Percentiles rank a stretch among this genome's conserved stretches.
Conservation (phyloP, 192 early-diverging fungal species). For the Tieghemiomyces parasiticus region DNA sequence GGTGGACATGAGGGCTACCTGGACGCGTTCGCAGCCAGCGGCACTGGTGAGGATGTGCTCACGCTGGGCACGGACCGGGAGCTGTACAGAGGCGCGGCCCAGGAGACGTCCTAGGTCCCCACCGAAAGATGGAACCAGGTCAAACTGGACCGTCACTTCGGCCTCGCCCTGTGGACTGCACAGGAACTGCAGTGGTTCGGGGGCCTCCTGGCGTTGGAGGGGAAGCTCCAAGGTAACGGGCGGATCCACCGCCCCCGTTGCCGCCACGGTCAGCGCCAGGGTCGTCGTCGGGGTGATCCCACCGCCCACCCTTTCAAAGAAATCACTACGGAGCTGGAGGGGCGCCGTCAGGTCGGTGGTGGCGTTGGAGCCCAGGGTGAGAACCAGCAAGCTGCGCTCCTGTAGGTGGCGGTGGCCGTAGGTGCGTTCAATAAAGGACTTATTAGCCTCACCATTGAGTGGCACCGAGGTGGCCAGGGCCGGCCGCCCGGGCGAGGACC, state of each 20-base stretch:
- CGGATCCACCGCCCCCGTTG: not conserved
- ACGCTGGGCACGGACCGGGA: not conserved
- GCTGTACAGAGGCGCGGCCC: not conserved
- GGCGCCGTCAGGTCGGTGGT: conserved; percentile 18
- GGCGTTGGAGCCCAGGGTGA: conserved; percentile 50
- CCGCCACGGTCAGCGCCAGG: not conserved
- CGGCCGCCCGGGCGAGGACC: too few relatives aligned
- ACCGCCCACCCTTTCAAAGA: not conserved
- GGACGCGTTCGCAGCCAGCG: not conserved
- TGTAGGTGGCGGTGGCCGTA: conserved; percentile 48
- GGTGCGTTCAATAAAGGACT: conserved; percentile 25
- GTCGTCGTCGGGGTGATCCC: not conserved
- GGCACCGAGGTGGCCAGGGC: conserved; percentile 12
- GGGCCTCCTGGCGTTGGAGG: not conserved
- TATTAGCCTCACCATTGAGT: too few relatives aligned
- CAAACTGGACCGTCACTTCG: not conserved
- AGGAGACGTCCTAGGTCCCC: not conserved
- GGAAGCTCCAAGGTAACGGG: not conserved
- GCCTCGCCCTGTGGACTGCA: not conserved
- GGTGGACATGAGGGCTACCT: not conserved
- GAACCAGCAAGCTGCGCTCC: conserved; percentile 38
- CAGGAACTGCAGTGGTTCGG: conserved; percentile 1
- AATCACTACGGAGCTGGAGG: not conserved
- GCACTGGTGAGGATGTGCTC: not conserved
- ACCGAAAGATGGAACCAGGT: not conserved